Base-by-base conservation (phyloP, 2,329 filamentous ascomycete genomes). In the Microsporum ferrugineum region DNA sequence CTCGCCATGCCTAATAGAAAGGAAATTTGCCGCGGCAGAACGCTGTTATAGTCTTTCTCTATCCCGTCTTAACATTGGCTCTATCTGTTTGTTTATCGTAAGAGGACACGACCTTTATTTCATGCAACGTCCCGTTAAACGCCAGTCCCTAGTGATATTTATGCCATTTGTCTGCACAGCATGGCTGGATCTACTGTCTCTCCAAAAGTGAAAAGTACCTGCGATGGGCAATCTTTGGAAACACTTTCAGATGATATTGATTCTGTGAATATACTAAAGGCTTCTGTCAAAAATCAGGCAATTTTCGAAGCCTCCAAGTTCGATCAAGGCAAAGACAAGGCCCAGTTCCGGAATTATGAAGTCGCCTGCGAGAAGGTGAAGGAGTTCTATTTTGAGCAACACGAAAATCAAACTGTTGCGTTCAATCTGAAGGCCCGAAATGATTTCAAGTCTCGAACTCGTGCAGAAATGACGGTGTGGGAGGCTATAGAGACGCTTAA, bases 401-500 rank as follows among this genome's bases (percentile, higher is more conserved):
- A 85, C 74, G 78, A 79, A 70, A 85, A 85, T 68, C 77, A 78
- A 58, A 79, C 76, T 0, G 76, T 79, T 0, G 56, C 88, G 7
- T 95, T 91, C 81, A 95, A 95, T 78, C 80, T 95, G 49, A 84
- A 85, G 65, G 89, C 88, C 12, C 88, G 91, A 60, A 84, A 87
- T 67, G 77, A 81, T 60, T 89, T 90, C 77, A 78, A 85, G 73
- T 80, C 80, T 65, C 82, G 85, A 63, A 82, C 82, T 1, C 84
- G 88, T 60, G 84, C 87, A 14, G 81, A 88, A 73, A 89, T 95
- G 88, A 87, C 86, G 64, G 81, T 95, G 72, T 95, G 90, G 91
- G 80, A 95, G 73, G 91, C 91, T 23, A 94, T 95, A 77, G 89
- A 95, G 82, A 91, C 90, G 76, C 86, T 95, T 70, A 89, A 95